Evolutionary conservation across 2,329 filamentous ascomycete species (phyloP), one percentile per base, ranked within the genome.

Genomic region (Magnaporthiopsis rhizophila): DNA sequence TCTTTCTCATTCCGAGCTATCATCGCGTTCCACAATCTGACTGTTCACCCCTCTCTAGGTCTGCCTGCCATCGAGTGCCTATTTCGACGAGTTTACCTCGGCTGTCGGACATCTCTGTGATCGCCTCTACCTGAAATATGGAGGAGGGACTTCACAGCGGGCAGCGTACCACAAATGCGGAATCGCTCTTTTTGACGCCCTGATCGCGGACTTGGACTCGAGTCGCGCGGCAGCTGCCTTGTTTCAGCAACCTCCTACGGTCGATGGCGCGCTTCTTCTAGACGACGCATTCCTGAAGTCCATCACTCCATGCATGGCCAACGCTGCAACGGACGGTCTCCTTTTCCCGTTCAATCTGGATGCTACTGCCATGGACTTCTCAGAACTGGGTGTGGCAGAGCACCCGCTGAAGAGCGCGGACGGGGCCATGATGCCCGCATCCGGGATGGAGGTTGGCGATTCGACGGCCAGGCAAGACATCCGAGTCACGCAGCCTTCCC

Each of bases 11-110:
- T 7, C 15, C 38, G 1, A 21, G 38, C 1, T 6, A 1, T 45
- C 2, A 45, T 21, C 21, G 15, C 15, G 18, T 21, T 1, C 13
- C 15, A 5, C 7, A 15, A 21, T 21, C 15, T 18, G 18, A 15
- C 38, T 1, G 15, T 45, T 21, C 38, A 6, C 18, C 9, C 38
- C 38, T 6, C 38, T 45, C 34, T 60, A 82, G 80, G 73, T 70
- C 24, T 75, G 67, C 56, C 69, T 83, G 53, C 69, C 74, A 9
- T 66, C 74, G 0, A 68, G 72, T 7, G 64, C 68, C 11, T 79
- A 77, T 66, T 80, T 79, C 63, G 76, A 78, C 65, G 67, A 71
- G 7, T 85, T 78, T 65, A 74, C 78, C 2, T 74, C 76, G 1
- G 66, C 72, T 56, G 76, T 81, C 12, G 75, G 80, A 64, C 65